Base-by-base conservation (phyloP, 805 yeast species). In the Candida coquimbonensis region DNA sequence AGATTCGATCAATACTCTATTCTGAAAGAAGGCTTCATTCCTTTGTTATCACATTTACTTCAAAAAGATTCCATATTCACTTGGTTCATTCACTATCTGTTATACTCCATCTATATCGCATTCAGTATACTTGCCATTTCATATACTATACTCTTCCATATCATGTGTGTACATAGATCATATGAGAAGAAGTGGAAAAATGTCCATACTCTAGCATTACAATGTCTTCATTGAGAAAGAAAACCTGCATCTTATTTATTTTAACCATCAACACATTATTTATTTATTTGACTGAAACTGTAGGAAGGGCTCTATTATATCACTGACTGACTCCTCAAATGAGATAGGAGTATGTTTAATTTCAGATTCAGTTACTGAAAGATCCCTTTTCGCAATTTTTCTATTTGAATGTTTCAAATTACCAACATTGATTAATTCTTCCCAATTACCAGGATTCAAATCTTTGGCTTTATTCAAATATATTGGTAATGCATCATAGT, bases 181-280 rank as follows among this genome's bases (percentile, higher is more conserved):
- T 57, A 50, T 31, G 61, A 57, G 27, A 51, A 49, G 24, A 54
- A 54, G 36, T 55, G 61, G 61, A 50, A 47, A 27, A 37, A 42
- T 7, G 39, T 56, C 19, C 39, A 40, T 37, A 46, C 5, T 36
- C 46, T 32, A 29, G 41, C 21, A 5, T 16, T 26, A 13, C 27
- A 29, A 21, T 29, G 31, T 29, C 31, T 29, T 29, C 7, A 29
- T 11, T 29, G 13, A 29, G 13, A 29, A 11, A 29, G 14, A 9
- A 11, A 9, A 29, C 12, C 14, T 13, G 31, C 44, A 12, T 39
- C 39, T 17, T 16, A 7, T 9, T 40, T 33, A 21, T 17, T 17
- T n/a, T n/a, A 9, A 14, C n/a, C 17, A 27, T 16, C 33, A 27
- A 16, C 5, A 35, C 29, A 7, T 36, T 7, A 45, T 7, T 32